These are phyloP conservation scores for Bolboschoenoplectus hybrid DNA, from an alignment of 202 grass and related monocot species.

Conservation along the genomic window DNA sequence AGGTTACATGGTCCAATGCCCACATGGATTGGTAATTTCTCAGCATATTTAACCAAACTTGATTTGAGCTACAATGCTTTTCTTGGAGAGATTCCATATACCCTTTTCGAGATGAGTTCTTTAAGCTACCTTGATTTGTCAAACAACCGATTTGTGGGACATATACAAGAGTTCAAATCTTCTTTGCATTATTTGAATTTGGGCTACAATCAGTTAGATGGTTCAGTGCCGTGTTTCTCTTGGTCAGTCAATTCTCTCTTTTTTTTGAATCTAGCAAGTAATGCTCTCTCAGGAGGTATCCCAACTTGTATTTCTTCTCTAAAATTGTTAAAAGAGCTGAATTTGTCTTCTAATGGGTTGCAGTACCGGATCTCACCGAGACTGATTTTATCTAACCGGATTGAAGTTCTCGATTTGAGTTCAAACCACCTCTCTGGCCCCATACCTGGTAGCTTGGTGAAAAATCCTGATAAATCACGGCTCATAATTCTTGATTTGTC, in stretches of 20 bases:
- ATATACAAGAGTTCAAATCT: slow-evolving; percentile 33
- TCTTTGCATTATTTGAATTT: slow-evolving; percentile 38
- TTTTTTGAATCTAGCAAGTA: slow-evolving; percentile 64
- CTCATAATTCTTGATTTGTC: slow-evolving; percentile 86
- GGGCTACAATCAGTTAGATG: slow-evolving; percentile 36
- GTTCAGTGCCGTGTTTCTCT: slow-evolving; percentile 38
- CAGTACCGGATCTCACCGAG: slow-evolving; percentile 59
- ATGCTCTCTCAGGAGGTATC: slow-evolving; percentile 63
- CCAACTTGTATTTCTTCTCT: slow-evolving; percentile 67
- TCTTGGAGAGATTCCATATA: slow-evolving; percentile 34
- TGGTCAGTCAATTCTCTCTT: slow-evolving; percentile 42
- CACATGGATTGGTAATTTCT: slow-evolving; percentile 32
- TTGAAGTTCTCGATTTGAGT: slow-evolving; percentile 74
- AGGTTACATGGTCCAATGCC: slow-evolving; percentile 14
- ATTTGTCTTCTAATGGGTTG: slow-evolving; percentile 63
- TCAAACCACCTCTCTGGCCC: slow-evolving; percentile 65
- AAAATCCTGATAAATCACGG: slow-evolving; percentile 61
- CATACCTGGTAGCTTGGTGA: slow-evolving; percentile 63
- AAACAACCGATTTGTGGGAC: slow-evolving; percentile 22
- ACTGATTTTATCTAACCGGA: slow-evolving; percentile 63
- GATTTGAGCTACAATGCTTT: slow-evolving; percentile 40
- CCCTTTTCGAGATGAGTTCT: slow-evolving; percentile 36
- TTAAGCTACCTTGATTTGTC: slow-evolving; percentile 37
- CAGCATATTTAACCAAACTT: slow-evolving; percentile 26
- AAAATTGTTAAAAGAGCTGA: slow-evolving; percentile 52